Percentiles rank a stretch among this genome's conserved stretches.
Conservation (phyloP, 139 green algal species). For the Chlorella sp. region DNA sequence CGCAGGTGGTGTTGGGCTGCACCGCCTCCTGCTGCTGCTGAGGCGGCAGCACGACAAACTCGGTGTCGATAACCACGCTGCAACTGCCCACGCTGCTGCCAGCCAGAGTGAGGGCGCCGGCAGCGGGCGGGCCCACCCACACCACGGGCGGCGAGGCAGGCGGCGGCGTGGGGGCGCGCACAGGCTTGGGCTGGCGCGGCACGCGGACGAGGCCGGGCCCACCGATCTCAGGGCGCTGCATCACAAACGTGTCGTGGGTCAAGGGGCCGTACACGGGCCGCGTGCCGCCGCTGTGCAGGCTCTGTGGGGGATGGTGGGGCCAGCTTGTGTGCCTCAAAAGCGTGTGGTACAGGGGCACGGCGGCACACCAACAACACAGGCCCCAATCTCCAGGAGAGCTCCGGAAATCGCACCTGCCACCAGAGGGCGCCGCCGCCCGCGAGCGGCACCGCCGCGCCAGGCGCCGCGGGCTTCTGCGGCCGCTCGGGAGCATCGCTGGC, state of each 20-base stretch:
- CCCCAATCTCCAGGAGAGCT: too few species aligned
- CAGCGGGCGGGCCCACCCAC: not conserved
- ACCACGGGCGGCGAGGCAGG: not conserved
- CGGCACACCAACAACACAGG: too few species aligned
- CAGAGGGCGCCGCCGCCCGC: conserved; percentile 3
- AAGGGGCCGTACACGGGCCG: not conserved
- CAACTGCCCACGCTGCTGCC: not conserved
- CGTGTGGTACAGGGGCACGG: too few species aligned
- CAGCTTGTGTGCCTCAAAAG: too few species aligned
- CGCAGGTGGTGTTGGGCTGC: conserved; percentile 31
- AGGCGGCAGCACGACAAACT: conserved; percentile 9
- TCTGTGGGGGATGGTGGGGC: too few species aligned
- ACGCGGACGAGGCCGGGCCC: conserved; percentile 10
- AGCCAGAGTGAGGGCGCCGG: not conserved
- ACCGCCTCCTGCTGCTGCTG: not conserved
- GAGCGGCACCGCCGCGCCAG: not conserved
- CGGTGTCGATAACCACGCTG: conserved; percentile 32
- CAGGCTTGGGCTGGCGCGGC: not conserved
- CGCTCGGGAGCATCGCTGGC: not conserved
- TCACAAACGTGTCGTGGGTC: conserved; percentile 3
- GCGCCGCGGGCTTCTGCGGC: not conserved
- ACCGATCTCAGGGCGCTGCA: conserved; percentile 21
- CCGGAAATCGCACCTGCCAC: not conserved
- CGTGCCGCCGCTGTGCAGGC: conserved; percentile 17
- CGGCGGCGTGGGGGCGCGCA: not conserved